Conservation (phyloP, 2,329 filamentous ascomycete genomes). For the Xylaria arbuscula region DNA sequence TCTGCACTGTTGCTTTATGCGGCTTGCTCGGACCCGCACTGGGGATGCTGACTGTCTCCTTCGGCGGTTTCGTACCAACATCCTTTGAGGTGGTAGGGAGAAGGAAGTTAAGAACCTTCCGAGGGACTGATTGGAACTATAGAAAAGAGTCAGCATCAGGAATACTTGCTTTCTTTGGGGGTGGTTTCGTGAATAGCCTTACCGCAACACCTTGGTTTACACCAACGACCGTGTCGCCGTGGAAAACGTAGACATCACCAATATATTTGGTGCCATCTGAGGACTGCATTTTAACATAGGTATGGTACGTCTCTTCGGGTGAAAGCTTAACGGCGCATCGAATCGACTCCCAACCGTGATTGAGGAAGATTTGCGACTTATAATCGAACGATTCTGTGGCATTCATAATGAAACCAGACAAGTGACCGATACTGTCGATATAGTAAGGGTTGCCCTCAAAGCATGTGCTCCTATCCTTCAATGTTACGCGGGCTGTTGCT, state of each 20-base stretch:
- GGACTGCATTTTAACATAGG: slow-evolving; percentile 26
- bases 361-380: slow-evolving; percentile 5
- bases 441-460: slow-evolving; percentile 14
- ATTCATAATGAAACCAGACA: slow-evolving; percentile 28
- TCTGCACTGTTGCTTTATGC: background rate
- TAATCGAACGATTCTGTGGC: background rate
- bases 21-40: background rate
- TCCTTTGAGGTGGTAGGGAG: background rate
- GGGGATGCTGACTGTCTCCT: background rate
- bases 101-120: slow-evolving; percentile 2
- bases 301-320: slow-evolving; percentile 16
- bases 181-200: slow-evolving; percentile 8
- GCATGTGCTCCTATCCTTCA: slow-evolving; percentile 9
- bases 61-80: background rate
- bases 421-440: slow-evolving; percentile 18
- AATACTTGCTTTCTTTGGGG: background rate
- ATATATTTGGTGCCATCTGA: slow-evolving; percentile 7
- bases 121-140: slow-evolving; percentile 4
- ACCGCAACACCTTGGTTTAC: slow-evolving; percentile 23
- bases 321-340: slow-evolving; percentile 12
- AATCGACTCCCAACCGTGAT: slow-evolving; percentile 22
- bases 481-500: slow-evolving; percentile 11
- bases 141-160: background rate
- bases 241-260: slow-evolving; percentile 22
- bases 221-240: slow-evolving; percentile 13